Percentiles rank a stretch among this genome's conserved stretches.
Conservation (phyloP, 768 basidiomycete species). For the Antrodiella citrinella region DNA sequence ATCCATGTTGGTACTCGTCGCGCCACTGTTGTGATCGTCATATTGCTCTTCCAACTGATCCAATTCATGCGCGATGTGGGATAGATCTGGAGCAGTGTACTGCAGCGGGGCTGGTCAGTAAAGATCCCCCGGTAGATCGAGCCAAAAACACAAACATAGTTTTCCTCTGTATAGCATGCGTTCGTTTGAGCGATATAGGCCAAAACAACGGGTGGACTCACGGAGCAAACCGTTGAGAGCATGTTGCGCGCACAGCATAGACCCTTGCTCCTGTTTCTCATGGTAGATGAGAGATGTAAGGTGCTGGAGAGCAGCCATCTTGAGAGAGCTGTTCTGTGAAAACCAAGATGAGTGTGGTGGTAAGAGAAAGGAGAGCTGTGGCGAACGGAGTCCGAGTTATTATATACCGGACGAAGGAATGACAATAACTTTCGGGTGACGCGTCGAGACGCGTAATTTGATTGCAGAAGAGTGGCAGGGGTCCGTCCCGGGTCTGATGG, state of each 20-base stretch:
- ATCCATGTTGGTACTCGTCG: constrained; percentile 76
- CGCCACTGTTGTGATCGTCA: constrained; percentile 35
- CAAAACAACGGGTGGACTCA: constrained; percentile 33
- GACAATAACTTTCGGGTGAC: too few relatives aligned
- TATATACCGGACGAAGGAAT: too few relatives aligned
- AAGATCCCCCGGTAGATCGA: not conserved
- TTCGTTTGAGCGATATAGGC: not conserved
- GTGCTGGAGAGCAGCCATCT: constrained; percentile 52
- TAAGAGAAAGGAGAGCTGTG: too few relatives aligned
- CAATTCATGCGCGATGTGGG: constrained; percentile 59
- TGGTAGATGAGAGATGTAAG: constrained; percentile 62
- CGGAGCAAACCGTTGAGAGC: constrained; percentile 76
- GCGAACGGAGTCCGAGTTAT: too few relatives aligned
- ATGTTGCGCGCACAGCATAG: constrained; percentile 84
- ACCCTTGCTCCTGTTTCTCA: constrained; percentile 68
- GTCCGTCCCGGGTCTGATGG: too few relatives aligned
- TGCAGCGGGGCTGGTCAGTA: constrained; percentile 24
- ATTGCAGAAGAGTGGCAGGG: too few relatives aligned
- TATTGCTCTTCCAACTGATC: constrained; percentile 58
- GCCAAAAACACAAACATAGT: constrained; percentile 33
- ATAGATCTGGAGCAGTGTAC: constrained; percentile 78
- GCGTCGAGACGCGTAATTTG: too few relatives aligned
- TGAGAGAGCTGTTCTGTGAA: too few relatives aligned
- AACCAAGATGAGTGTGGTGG: too few relatives aligned
- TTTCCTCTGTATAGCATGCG: constrained; percentile 29